Base-by-base conservation (phyloP, 2,329 filamentous ascomycete species). In the Diplodia intermedia region DNA sequence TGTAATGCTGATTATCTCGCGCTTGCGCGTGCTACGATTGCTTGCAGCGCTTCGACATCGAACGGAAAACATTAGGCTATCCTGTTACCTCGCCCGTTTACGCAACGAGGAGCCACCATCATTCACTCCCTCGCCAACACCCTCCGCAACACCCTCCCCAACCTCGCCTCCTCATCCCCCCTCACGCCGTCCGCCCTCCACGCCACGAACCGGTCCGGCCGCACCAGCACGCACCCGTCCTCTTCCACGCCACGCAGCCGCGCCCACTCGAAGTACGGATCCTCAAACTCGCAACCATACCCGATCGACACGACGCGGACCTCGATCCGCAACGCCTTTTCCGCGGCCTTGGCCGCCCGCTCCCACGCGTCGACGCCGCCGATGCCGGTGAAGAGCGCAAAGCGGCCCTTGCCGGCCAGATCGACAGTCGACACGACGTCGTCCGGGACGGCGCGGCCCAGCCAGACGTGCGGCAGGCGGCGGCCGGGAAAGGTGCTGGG, bases 391-490 rank as follows among this genome's bases (percentile, higher is more conserved):
- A 75, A 71, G 0, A 76, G 69, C 0, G 66, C 40, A 49, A 76
- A 75, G 0, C 60, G 15, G 0, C 86, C 84, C 61, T 88, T 80
- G 0, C 88, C 88, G 0, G 85, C 85, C 1, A 90, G 75, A 73
- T 90, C 88, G 55, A 87, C 83, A 0, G 87, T 89, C 1, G 86
- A 89, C 20, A 86, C 76, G 15, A 78, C 77, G 65, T 80, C 73
- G 11, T 77, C 76, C 0, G 86, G 83, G 12, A 80, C 71, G 7
- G 79, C 72, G 23, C 80, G 81, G 75, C 88, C 86, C 18, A 90
- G 77, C 88, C 88, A 90, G 0, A 81, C 87, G 75, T 91, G 88
- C 5, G 89, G 88, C 26, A 90, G 76, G 2, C 88, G 80, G 36
- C 80, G 80, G 8, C 88, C 89, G 0, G 88, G 88, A 71, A 84